Percentiles rank a stretch among this genome's conserved stretches.
Conservation (phyloP, 345 rosid genomes). For the Linum tenue region DNA sequence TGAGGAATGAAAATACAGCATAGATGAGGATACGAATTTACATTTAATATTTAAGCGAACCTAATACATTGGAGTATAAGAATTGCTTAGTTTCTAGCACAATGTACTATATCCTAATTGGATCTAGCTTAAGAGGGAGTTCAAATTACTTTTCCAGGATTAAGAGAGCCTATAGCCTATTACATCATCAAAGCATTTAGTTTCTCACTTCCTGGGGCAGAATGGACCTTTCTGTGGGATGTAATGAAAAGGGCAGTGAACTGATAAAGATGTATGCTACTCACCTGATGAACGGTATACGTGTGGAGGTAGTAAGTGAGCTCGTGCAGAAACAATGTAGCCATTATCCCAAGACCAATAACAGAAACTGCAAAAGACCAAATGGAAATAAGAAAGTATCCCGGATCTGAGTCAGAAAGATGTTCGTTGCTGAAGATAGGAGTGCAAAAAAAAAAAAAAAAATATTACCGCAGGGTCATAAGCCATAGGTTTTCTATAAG, state of each 20-base stretch:
- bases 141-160: too few relatives aligned
- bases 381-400: not conserved
- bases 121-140: not conserved
- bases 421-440: not conserved
- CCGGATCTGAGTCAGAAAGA: not conserved
- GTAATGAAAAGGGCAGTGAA: not conserved
- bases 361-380: slow-evolving; percentile 53
- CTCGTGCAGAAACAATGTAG: slow-evolving; percentile 79
- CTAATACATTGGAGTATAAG: not conserved
- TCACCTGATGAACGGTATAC: slow-evolving; percentile 82
- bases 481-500: not conserved
- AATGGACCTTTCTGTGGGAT: not conserved
- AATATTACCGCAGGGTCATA: not conserved
- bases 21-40: not conserved
- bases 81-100: not conserved
- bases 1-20: not conserved
- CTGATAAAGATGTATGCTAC: not conserved
- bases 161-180: too few relatives aligned
- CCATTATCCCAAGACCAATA: slow-evolving; percentile 78
- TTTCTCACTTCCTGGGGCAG: not conserved
- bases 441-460: slow-evolving; percentile 5
- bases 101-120: not conserved
- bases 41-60: not conserved
- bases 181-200: not conserved
- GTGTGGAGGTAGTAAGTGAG: slow-evolving; percentile 70